Conservation (phyloP, 768 basidiomycete species). For the Holtermanniella nyarrowii region DNA sequence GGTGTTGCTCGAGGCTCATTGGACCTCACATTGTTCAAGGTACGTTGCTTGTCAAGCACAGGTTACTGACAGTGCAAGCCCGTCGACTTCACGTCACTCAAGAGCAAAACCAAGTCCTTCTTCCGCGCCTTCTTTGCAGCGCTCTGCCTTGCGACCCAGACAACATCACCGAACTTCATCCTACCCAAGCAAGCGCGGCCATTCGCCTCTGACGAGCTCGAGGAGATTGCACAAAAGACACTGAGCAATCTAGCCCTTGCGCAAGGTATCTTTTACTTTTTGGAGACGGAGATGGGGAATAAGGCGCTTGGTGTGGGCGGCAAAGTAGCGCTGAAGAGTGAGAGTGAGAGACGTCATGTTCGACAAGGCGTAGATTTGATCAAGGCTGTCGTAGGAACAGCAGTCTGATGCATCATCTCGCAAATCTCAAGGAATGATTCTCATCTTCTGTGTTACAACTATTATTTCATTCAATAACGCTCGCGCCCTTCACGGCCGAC, state of each 20-base stretch:
- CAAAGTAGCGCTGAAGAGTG: conserved; percentile 43
- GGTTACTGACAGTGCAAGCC: conserved; percentile 52
- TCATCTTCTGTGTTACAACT: too few species aligned
- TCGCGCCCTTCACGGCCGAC: too few species aligned
- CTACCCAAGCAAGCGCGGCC: conserved; percentile 32
- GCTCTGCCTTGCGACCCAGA: conserved; percentile 65
- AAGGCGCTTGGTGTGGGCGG: background rate
- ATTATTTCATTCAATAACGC: too few species aligned
- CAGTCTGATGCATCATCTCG: conserved; percentile 38
- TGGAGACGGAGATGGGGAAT: conserved; percentile 36
- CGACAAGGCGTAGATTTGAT: conserved; percentile 61
- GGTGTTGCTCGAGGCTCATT: conserved; percentile 78
- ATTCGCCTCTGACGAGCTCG: conserved; percentile 51
- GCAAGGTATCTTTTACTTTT: conserved; percentile 65
- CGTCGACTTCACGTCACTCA: conserved; percentile 70
- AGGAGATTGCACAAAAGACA: conserved; percentile 70
- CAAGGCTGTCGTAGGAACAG: conserved; percentile 57
- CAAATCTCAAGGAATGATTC: too few species aligned
- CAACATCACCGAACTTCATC: conserved; percentile 54
- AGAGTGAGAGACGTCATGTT: conserved; percentile 44
- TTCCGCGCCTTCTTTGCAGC: conserved; percentile 59
- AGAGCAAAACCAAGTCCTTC: conserved; percentile 56
- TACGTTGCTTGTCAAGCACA: conserved; percentile 34
- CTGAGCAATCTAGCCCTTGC: conserved; percentile 56
- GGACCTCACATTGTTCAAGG: conserved; percentile 71